These are phyloP conservation scores for Lipomyces lipofer DNA, from an alignment of 805 yeast species.

Conservation along the genomic window DNA sequence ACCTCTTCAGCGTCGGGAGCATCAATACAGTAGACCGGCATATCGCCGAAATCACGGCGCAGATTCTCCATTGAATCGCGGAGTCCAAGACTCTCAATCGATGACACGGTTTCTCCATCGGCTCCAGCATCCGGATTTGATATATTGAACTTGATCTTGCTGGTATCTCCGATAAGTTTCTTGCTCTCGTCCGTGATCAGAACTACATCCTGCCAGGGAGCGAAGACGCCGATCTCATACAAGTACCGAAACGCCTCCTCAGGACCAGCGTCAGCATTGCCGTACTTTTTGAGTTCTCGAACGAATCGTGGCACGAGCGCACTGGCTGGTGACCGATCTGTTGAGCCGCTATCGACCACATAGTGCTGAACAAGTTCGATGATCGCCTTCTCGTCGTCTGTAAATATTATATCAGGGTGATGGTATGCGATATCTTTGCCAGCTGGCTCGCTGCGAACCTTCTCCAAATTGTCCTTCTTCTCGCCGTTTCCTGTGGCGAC, in stretches of 20 bases:
- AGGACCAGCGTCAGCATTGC: not conserved
- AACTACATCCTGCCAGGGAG: constrained; percentile 27
- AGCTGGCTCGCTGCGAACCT: not conserved
- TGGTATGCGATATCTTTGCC: not conserved
- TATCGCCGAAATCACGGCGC: constrained; percentile 35
- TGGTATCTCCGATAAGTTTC: constrained; percentile 4
- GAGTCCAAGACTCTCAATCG: not conserved
- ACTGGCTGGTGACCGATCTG: no score
- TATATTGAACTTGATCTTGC: not conserved
- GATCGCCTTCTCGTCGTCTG: constrained; percentile 12
- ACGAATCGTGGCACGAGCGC: constrained; percentile 20
- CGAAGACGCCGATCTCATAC: constrained; percentile 31
- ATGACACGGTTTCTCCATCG: not conserved
- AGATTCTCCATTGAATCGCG: constrained; percentile 15
- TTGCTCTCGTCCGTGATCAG: constrained; percentile 4
- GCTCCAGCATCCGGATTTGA: not conserved
- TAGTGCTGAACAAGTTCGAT: constrained; percentile 14
- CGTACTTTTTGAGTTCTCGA: constrained; percentile 17
- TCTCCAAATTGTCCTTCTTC: no score
- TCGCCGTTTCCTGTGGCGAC: not conserved
- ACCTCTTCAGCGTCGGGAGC: constrained; percentile 78
- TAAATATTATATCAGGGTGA: constrained; percentile 3
- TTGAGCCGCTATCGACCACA: constrained; percentile 3
- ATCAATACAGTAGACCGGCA: constrained; percentile 81
- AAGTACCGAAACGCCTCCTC: constrained; percentile 17